Evolutionary conservation across 176 grass and related monocot genomes (phyloP).

Genomic region (Juncus effusus): DNA sequence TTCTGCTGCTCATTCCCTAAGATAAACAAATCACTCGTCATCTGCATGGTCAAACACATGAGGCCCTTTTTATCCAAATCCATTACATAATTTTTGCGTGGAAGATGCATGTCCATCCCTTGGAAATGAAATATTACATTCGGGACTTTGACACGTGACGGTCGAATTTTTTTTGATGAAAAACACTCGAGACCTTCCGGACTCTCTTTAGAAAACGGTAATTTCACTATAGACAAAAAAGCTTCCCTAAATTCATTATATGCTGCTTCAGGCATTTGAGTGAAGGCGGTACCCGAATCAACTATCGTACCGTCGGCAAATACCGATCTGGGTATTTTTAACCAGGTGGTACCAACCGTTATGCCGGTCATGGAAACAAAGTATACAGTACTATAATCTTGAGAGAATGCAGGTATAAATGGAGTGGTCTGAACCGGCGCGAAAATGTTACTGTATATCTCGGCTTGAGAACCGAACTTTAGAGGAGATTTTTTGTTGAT

Average conservation of each 20-base stretch:
- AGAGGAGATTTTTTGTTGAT: constrained; percentile 36
- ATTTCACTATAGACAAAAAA: constrained; percentile 33
- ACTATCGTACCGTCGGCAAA: constrained; percentile 51
- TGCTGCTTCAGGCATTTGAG: constrained; percentile 26
- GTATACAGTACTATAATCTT: constrained; percentile 38
- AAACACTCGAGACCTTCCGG: constrained; percentile 34
- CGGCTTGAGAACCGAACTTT: constrained; percentile 37
- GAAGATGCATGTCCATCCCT: constrained; percentile 49
- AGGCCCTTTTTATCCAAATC: constrained; percentile 19
- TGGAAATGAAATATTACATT: constrained; percentile 58
- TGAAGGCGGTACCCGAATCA: constrained; percentile 59
- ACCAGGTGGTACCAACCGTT: constrained; percentile 33
- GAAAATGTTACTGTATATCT: constrained; percentile 19
- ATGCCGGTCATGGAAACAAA: constrained; percentile 45
- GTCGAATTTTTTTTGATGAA: constrained; percentile 25
- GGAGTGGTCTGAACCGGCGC: constrained; percentile 34
- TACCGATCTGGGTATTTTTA: constrained; percentile 45
- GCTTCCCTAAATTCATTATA: constrained; percentile 24
- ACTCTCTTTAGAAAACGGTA: constrained; percentile 11
- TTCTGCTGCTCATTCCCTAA: constrained; percentile 29
- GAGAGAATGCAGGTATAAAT: constrained; percentile 31
- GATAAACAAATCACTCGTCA: constrained; percentile 14
- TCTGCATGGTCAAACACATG: constrained; percentile 45
- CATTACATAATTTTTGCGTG: constrained; percentile 43
- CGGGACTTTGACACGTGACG: constrained; percentile 29